Conservation (phyloP, 2,329 filamentous ascomycete genomes). For the Aureobasidium leucospermi region DNA sequence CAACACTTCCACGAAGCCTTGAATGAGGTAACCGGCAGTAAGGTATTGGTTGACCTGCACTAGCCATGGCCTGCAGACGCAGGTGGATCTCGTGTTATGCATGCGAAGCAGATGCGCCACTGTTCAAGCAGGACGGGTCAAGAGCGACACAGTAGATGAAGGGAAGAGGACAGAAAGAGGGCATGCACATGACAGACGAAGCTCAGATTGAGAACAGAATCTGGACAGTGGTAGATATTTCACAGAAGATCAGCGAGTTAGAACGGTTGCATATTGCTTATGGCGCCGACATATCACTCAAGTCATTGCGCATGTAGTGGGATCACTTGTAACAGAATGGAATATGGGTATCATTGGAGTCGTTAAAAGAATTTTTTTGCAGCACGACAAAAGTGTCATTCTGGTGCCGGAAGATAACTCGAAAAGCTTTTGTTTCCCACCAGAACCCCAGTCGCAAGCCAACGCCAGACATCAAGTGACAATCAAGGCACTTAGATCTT, state of each 20-base stretch:
- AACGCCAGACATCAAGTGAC: constrained; percentile 9
- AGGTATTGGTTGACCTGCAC: not conserved
- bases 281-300: not conserved
- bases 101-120: not conserved
- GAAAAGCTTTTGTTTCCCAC: constrained; percentile 15
- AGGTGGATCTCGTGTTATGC: not conserved
- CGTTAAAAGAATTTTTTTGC: constrained; percentile 15
- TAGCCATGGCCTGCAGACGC: not conserved
- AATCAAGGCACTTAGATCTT: constrained; percentile 69
- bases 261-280: not conserved
- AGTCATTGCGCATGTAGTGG: constrained; percentile 19
- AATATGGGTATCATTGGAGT: constrained; percentile 14
- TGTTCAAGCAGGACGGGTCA: not conserved
- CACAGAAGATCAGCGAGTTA: too few relatives aligned
- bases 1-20: not conserved
- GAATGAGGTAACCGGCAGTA: not conserved
- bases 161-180: too few relatives aligned
- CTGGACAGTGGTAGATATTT: too few relatives aligned
- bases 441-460: not conserved
- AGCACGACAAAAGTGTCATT: constrained; percentile 14
- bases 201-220: too few relatives aligned
- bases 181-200: too few relatives aligned
- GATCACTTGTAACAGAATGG: constrained; percentile 12
- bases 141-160: not conserved
- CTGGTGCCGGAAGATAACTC: constrained; percentile 13